phyloP scores from a whole-genome alignment of 179 eudicot species.

The Actinidia arguta region DNA sequence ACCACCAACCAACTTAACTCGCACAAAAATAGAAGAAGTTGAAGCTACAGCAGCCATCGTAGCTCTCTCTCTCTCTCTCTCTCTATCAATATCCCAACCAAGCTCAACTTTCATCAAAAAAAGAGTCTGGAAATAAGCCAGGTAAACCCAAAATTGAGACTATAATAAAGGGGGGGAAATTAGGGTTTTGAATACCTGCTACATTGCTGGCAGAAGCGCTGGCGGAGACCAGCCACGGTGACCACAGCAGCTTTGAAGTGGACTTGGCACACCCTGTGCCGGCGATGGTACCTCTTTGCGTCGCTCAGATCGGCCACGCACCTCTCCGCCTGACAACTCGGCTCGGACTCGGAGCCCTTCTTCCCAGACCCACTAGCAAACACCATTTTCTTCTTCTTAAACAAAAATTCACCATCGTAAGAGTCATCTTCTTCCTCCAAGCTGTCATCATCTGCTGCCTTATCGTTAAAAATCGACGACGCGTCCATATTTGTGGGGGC shows the following conservation, averaged over 20 bases:
- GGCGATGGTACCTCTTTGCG: conserved; percentile 35
- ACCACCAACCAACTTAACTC: no score
- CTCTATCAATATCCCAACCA: no score
- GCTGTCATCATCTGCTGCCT: conserved; percentile 9
- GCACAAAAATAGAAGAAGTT: not conserved
- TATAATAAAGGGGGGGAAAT: not conserved
- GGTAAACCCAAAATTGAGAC: not conserved
- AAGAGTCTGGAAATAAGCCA: no score
- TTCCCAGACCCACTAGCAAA: conserved; percentile 18
- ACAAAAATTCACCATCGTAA: conserved; percentile 6
- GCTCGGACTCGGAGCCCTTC: conserved; percentile 11
- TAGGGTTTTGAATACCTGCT: conserved; percentile 28
- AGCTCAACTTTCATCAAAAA: not conserved
- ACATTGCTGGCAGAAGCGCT: conserved; percentile 47
- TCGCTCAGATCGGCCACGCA: conserved; percentile 38
- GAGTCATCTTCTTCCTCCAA: conserved; percentile 12
- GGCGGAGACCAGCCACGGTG: conserved; percentile 25
- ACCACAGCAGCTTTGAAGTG: conserved; percentile 33
- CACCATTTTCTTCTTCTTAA: conserved; percentile 29
- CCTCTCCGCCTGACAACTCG: conserved; percentile 41
- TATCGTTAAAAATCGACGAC: not conserved
- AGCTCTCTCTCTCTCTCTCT: no score
- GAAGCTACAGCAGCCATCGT: not conserved
- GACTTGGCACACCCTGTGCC: conserved; percentile 37
- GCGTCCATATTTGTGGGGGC: conserved; percentile 20